These are phyloP conservation scores for Cladosporium cucumerinum DNA, from an alignment of 2,329 filamentous ascomycete genomes.

Conservation along the genomic window DNA sequence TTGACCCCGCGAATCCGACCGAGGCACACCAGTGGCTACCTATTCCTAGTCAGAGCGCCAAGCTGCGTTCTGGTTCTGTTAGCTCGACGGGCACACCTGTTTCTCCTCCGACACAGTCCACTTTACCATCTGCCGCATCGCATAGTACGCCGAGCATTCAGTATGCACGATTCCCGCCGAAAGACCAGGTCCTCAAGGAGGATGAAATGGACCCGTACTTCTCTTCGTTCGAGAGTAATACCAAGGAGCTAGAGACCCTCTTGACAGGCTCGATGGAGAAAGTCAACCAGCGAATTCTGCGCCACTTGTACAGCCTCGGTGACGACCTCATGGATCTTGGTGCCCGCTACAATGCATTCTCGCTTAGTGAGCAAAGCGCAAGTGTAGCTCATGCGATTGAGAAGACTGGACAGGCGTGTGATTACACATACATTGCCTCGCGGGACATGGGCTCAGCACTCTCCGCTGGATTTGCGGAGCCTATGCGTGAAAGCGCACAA, in stretches of 20 bases:
- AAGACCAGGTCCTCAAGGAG: constrained; percentile 72
- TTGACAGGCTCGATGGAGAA: constrained; percentile 94
- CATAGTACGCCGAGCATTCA: constrained; percentile 60
- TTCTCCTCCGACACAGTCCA: constrained; percentile 51
- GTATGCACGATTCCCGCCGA: constrained; percentile 78
- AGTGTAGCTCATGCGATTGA: constrained; percentile 91
- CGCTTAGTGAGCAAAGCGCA: constrained; percentile 84
- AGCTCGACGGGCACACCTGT: constrained; percentile 52
- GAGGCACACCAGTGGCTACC: constrained; percentile 84
- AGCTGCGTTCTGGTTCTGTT: constrained; percentile 62
- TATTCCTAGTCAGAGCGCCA: constrained; percentile 79
- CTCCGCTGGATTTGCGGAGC: constrained; percentile 93
- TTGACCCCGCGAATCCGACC: constrained; percentile 90
- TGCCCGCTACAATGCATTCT: constrained; percentile 95
- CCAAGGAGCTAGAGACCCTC: constrained; percentile 83
- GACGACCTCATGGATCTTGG: constrained; percentile 89
- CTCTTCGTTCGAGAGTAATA: constrained; percentile 85
- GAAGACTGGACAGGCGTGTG: constrained; percentile 87
- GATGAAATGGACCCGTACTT: constrained; percentile 95
- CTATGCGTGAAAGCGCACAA: constrained; percentile 95
- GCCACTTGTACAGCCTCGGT: constrained; percentile 77
- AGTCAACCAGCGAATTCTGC: constrained; percentile 84
- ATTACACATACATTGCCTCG: constrained; percentile 93
- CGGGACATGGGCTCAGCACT: constrained; percentile 83
- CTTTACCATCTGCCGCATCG: constrained; percentile 52